Base-by-base conservation (phyloP, 139 green algal species). In the Zygnema circumcarinatum region DNA sequence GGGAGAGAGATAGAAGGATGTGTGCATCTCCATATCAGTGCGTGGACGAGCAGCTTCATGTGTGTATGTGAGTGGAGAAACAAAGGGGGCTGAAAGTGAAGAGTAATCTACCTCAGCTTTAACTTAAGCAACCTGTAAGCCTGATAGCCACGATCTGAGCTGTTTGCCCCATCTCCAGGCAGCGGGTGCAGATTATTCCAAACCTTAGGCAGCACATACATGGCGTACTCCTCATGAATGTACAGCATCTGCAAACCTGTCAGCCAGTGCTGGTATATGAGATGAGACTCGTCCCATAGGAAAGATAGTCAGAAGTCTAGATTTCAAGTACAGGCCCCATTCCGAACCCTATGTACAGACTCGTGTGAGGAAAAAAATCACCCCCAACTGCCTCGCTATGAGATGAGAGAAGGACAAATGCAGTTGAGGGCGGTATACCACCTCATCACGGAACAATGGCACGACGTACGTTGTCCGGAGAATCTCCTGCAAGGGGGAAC, bases 151-250 rank as follows among this genome's bases (percentile, higher is more conserved):
- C 16, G 47, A 62, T 62, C 47, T 62, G 16, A 7, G 47, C 47
- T 62, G 16, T 62, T 16, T 25, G 47, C 47, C 47, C 16, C 47
- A 76, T 76, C 76, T 86, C 56, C 2, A 86, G 32, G 67, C 78
- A 62, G 3, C 75, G 2, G 2, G 20, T 86, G 32, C 11, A 31
- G 22, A 67, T 47, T 20, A 38, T 86, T 76, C 74, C 2, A 67
- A n/a, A 89, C 33, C 33, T 47, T 87, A 21, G 79, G 79, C 42
- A 87, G 40, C 74, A 87, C 84, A 35, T 86, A 76, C 52, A 69
- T 67, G 32, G n/a, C 33, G 31, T 86, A 79, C 74, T 89, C 84
- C 1, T 80, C 84, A 36, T 89, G 84, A 31, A 89, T 56, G 3
- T 74, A 87, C 53, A 87, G 36, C 42, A 86, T 40, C 47, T 86